Conservation (phyloP, 2,329 filamentous ascomycete genomes). For the Fusarium sp. region DNA sequence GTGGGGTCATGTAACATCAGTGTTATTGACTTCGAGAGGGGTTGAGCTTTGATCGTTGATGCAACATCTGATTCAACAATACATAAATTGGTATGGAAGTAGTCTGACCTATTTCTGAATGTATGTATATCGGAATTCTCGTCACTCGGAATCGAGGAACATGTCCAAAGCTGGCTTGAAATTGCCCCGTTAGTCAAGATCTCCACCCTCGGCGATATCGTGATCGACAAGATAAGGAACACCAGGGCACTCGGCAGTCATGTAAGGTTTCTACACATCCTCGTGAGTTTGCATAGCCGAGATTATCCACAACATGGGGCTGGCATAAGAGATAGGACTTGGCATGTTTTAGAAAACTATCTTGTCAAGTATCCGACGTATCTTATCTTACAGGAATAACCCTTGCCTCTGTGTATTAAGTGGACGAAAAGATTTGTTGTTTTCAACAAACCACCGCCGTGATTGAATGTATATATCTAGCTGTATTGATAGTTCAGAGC, state of each 20-base stretch:
- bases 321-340: background rate
- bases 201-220: background rate
- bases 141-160: fast-evolving
- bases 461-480: background rate
- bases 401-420: background rate
- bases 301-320: background rate
- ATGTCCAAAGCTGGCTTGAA: background rate
- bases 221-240: conserved; percentile 21
- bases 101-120: fast-evolving
- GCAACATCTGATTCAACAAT: fast-evolving
- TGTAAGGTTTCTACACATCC: background rate
- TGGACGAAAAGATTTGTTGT: background rate
- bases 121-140: fast-evolving
- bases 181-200: fast-evolving
- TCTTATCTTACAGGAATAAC: background rate
- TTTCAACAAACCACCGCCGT: no score
- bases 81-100: fast-evolving
- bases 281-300: background rate
- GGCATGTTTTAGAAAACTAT: background rate
- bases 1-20: conserved; percentile 18
- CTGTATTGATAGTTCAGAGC: background rate
- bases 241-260: background rate
- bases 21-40: conserved; percentile 10
- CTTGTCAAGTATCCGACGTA: background rate
- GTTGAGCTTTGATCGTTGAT: background rate